phyloP scores from a whole-genome alignment of 2,329 filamentous ascomycete genomes.

The Trichoderma afroharzianum region DNA sequence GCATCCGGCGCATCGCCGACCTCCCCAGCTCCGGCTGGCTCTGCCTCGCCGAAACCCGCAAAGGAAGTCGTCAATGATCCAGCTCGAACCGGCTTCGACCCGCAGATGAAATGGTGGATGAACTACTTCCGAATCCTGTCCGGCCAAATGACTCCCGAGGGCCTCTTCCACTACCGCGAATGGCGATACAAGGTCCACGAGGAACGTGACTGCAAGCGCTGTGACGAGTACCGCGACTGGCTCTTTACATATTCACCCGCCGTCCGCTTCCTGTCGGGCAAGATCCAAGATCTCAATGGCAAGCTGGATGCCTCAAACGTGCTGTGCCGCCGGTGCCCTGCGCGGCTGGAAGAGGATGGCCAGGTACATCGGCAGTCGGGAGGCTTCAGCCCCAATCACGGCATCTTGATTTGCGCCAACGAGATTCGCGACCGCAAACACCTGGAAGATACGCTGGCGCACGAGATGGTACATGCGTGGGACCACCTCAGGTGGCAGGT shows the following conservation, averaged over 20 bases:
- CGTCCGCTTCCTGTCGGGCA: conserved; percentile 80
- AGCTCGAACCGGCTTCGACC: conserved; percentile 60
- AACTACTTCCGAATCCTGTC: conserved; percentile 83
- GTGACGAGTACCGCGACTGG: conserved; percentile 79
- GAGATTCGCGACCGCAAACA: conserved; percentile 76
- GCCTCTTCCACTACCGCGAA: conserved; percentile 71
- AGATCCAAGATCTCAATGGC: conserved; percentile 75
- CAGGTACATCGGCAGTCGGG: conserved; percentile 65
- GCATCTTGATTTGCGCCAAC: conserved; percentile 91
- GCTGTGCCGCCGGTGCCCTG: conserved; percentile 73
- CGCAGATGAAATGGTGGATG: conserved; percentile 63
- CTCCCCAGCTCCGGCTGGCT: conserved; percentile 19
- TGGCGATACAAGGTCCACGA: conserved; percentile 73
- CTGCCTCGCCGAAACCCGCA: conserved; percentile 16
- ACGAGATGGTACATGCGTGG: conserved; percentile 98
- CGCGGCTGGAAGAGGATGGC: conserved; percentile 52
- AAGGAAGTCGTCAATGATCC: conserved; percentile 55
- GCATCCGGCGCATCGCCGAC: conserved; percentile 17
- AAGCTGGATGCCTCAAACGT: conserved; percentile 71
- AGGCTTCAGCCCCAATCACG: conserved; percentile 81
- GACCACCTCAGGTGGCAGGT: conserved; percentile 91
- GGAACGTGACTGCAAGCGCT: conserved; percentile 71
- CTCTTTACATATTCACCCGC: conserved; percentile 80
- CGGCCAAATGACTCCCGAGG: conserved; percentile 65
- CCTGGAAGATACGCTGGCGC: conserved; percentile 87